Base-by-base conservation (phyloP, 2,329 filamentous ascomycete species). In the Xylaria polymorpha region DNA sequence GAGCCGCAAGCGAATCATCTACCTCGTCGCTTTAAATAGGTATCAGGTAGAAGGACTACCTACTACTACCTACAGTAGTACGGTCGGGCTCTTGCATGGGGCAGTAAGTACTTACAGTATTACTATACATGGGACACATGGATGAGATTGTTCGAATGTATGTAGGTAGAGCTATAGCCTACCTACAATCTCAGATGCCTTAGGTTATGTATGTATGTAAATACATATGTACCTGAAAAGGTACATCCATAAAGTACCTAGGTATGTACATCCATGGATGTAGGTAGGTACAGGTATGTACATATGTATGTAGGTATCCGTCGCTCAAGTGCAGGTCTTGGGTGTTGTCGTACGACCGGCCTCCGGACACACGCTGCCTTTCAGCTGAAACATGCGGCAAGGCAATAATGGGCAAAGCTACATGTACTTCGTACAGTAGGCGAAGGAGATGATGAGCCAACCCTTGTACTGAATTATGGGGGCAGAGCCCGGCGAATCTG, bases 1-100 rank as follows among this genome's bases (percentile, higher is more conserved):
- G 56, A 66, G 62, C 50, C 43, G 53, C 58, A 66, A 44, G 57
- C 67, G 63, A 69, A 66, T 69, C 67, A 69, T 7, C 25, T 68
- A 6, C 53, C 53, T 29, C 10, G 53, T 55, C 55, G 55, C 64
- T 63, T 60, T 66, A 69, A 66, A 66, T 69, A 66, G 22, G 35
- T 12, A 4, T 37, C 35, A 37, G 35, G 41, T 32, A 20, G 63
- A 48, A 63, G 25, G 29, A 43, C 61, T 39, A n/a, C n/a, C n/a
- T n/a, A n/a, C n/a, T n/a, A n/a, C n/a, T n/a, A n/a, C n/a, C n/a
- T n/a, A n/a, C n/a, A n/a, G n/a, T n/a, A n/a, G n/a, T n/a, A 10
- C 55, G 39, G 43, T 41, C 48, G 57, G 57, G 44, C 29, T 41
- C 32, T 59, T 48, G 48, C 56, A 50, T 67, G 20, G 44, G 53